Evolutionary conservation across 306 rosid species (phyloP), one percentile per base, ranked within the genome.

Genomic region (Spatholobus suberectus): DNA sequence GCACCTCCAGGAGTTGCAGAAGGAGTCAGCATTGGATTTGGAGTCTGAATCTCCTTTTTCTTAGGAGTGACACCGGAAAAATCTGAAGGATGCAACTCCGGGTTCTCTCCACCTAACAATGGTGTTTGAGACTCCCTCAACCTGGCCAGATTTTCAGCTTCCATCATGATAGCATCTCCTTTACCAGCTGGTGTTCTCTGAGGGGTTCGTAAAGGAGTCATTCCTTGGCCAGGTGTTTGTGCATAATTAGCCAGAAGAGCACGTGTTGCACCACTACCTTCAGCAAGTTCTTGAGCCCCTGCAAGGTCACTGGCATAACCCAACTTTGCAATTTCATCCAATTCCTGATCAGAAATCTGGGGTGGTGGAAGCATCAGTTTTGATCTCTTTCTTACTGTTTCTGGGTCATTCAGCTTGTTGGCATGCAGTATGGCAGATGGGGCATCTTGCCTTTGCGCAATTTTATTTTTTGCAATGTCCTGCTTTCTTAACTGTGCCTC

Each of bases 121-220:
- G 98, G 98, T 57, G 98, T 94, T 70, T 91, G 98, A 82, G 98
- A 94, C 84, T 94, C 95, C 81, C 98, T 94, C 90, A 94, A 85
- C 90, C 97, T 88, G 40, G 98, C 98, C 76, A 94, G 86, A 80
- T 94, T 94, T 84, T 92, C 95, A 58, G 98, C 98, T 84, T 94
- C 98, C 97, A 94, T 92, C 98, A 92, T 91, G 71, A 94, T 87
- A 62, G 96, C 93, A 59, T 94, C 98, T 51, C 98, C 98, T 89
- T 94, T 94, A 71, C 98, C 88, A 82, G 94, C 82, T 4, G 98
- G 98, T 11, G 97, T 94, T 88, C 98, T 92, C 82, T 94, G 97
- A 51, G 97, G 98, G 14, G 97, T 92, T 61, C 97, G 90, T 32
- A 83, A 80, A 75, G 97, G 94, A 79, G 97, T 92, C 91, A 86